A percentile compares a stretch with the other conserved stretches of the same genome.
Evolutionary conservation across 2,329 filamentous ascomycete species (phyloP).

Genomic region (Pyrenochaeta sp.): DNA sequence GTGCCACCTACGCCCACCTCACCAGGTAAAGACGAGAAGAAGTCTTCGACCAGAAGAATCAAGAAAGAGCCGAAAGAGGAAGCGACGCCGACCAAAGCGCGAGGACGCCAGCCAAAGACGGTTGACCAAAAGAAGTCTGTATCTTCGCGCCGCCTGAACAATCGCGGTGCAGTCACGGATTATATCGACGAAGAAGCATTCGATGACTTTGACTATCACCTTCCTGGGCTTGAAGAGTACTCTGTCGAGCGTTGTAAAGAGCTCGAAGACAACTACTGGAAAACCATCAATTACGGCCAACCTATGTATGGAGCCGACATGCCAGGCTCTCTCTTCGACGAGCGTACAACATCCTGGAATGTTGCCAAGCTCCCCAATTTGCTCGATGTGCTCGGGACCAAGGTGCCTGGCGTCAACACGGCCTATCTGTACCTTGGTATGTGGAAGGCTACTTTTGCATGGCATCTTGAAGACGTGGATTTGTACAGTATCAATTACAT

Average conservation of each 20-base stretch:
- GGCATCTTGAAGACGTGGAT: slow-evolving; percentile 98
- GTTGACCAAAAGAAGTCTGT: slow-evolving; percentile 68
- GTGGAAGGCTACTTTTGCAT: slow-evolving; percentile 99
- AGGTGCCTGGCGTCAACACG: slow-evolving; percentile 96
- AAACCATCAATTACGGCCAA: slow-evolving; percentile 91
- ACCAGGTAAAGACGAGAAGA: slow-evolving; percentile 53
- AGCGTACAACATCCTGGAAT: slow-evolving; percentile 86
- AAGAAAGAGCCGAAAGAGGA: slow-evolving; percentile 52
- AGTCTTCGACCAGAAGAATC: slow-evolving; percentile 27
- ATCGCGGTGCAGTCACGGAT: slow-evolving; percentile 77
- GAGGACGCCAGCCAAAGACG: slow-evolving; percentile 58
- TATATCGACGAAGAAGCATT: slow-evolving; percentile 90
- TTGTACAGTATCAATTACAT: slow-evolving; percentile 99
- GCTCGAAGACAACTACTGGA: slow-evolving; percentile 95
- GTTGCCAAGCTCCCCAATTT: slow-evolving; percentile 93
- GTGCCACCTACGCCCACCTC: slow-evolving; percentile 54
- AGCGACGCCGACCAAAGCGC: slow-evolving; percentile 61
- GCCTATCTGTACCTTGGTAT: slow-evolving; percentile 97
- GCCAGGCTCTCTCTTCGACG: slow-evolving; percentile 92
- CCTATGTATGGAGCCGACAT: slow-evolving; percentile 97
- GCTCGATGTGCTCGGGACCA: slow-evolving; percentile 90
- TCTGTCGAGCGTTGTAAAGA: slow-evolving; percentile 92
- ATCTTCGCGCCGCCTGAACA: slow-evolving; percentile 86
- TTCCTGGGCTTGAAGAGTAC: slow-evolving; percentile 84
- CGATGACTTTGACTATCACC: slow-evolving; percentile 86